Evolutionary conservation across 495 filamentous ascomycete species (phyloP).

Genomic region (Daldinia grandis): DNA sequence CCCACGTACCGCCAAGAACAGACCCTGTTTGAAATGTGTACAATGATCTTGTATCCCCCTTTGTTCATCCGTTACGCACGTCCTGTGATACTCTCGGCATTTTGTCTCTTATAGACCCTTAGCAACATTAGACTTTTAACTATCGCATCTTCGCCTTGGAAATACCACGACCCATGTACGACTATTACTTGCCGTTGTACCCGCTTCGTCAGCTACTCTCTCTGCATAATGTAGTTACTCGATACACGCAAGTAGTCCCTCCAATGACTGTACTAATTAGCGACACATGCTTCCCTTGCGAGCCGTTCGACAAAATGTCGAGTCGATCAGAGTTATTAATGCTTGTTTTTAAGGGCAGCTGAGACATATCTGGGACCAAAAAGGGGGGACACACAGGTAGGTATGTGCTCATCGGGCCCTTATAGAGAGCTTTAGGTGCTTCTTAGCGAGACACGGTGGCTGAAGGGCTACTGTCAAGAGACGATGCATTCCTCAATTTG

Average conservation of each 20-base stretch:
- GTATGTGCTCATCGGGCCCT: conserved; percentile 29
- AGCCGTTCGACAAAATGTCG: background rate
- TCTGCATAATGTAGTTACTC: conserved; percentile 6
- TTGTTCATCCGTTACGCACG: conserved; percentile 10
- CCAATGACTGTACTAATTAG: background rate
- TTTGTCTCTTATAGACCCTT: conserved; percentile 9
- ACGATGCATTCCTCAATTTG: conserved; percentile 35
- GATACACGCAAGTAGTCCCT: conserved; percentile 4
- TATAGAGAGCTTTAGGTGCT: conserved; percentile 23
- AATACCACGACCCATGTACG: conserved; percentile 4
- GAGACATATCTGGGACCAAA: conserved; percentile 29
- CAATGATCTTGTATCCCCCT: conserved; percentile 27
- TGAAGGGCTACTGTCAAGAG: conserved; percentile 12
- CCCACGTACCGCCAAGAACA: conserved; percentile 4
- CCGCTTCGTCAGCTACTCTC: conserved; percentile 29
- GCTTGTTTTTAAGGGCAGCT: conserved; percentile 17
- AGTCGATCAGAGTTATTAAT: conserved; percentile 4
- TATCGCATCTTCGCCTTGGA: conserved; percentile 15
- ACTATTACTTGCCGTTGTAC: background rate
- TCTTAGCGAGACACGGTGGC: conserved; percentile 31
- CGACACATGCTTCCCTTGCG: conserved; percentile 7
- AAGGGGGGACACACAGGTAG: conserved; percentile 17
- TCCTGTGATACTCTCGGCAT: conserved; percentile 25
- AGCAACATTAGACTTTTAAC: background rate
- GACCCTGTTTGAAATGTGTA: conserved; percentile 26